Evolutionary conservation across 1,284 basidiomycete species (phyloP), one percentile per base, ranked within the genome.

Genomic region (Microbotryum saponariae): DNA sequence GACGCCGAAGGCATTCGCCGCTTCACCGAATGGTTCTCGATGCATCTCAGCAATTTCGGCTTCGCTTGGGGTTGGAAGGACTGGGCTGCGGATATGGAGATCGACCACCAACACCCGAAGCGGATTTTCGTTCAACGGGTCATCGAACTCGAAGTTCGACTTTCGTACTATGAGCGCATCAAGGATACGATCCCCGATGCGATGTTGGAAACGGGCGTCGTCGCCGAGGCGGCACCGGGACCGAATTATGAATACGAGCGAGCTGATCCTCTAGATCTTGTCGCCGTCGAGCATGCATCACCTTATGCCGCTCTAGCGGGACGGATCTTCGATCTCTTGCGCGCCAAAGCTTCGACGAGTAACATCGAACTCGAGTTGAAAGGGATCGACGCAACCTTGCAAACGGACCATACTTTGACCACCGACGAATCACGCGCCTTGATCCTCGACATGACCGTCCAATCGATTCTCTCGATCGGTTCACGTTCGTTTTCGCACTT

Each of bases 61-160:
- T 98, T 97, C 78, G 85, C 87, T 71, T 99, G 96, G 96, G 91
- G 93, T n/a, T 99, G 96, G 96, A 92, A 91, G 72, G 96, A 98
- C 81, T 99, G 96, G 94, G 66, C 60, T 16, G 42, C 42, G 8
- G 66, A 67, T 54, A 69, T 69, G 66, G 68, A 69, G 25, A 37
- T 60, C 12, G 48, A 47, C 1, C 44, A 67, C 33, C 66, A 69
- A 52, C 92, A 97, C 73, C 93, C 94, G 0, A 89, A 86, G 70
- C 83, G 89, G 18, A 81, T 84, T 1, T 94, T 97, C 75, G 87
- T 94, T 76, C 84, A 88, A n/a, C 81, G 89, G 14, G 85, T 90
- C 1, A 78, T 94, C 27, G 92, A 97, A 74, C 82, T 90, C 56
- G 96, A 98, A 76, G 84, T 94, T 49, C 84, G 96, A 6, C 76